Evolutionary conservation across 1,284 basidiomycete species (phyloP).

Genomic region (Violaceomyces palustris): DNA sequence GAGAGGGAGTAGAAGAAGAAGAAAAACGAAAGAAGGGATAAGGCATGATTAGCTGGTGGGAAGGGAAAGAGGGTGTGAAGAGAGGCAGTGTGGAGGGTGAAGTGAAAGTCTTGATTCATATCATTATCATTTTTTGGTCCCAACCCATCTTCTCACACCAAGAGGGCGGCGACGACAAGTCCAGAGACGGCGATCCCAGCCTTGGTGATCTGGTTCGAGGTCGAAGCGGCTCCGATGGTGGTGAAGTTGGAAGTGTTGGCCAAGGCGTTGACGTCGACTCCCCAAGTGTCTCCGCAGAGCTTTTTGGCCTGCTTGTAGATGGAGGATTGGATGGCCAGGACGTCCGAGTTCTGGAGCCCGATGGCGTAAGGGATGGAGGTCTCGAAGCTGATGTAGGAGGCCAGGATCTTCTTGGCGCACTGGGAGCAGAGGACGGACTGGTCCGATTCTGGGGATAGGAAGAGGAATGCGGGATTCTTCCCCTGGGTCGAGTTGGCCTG

Average conservation of each 20-base stretch:
- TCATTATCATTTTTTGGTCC: too few relatives aligned
- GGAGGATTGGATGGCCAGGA: slow-evolving; percentile 32
- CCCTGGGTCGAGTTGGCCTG: slow-evolving; percentile 1
- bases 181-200: too few relatives aligned
- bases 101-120: too few relatives aligned
- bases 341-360: slow-evolving; percentile 29
- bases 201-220: too few relatives aligned
- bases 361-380: slow-evolving; percentile 45
- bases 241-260: slow-evolving; percentile 37
- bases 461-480: slow-evolving; percentile 45
- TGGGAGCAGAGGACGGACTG: slow-evolving; percentile 38
- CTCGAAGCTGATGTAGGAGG: slow-evolving; percentile 43
- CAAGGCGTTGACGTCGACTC: slow-evolving; percentile 26
- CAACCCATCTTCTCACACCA: too few relatives aligned
- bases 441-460: slow-evolving; percentile 25
- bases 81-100: too few relatives aligned
- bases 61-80: too few relatives aligned
- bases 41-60: too few relatives aligned
- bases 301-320: slow-evolving; percentile 36
- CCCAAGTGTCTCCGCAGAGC: slow-evolving; percentile 25
- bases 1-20: too few relatives aligned
- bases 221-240: slow-evolving; percentile 12
- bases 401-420: slow-evolving; percentile 41
- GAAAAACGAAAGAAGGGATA: too few relatives aligned
- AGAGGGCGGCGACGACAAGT: too few relatives aligned